Base-by-base conservation (phyloP, 345 rosid species). In the Toxicodendron radicans region DNA sequence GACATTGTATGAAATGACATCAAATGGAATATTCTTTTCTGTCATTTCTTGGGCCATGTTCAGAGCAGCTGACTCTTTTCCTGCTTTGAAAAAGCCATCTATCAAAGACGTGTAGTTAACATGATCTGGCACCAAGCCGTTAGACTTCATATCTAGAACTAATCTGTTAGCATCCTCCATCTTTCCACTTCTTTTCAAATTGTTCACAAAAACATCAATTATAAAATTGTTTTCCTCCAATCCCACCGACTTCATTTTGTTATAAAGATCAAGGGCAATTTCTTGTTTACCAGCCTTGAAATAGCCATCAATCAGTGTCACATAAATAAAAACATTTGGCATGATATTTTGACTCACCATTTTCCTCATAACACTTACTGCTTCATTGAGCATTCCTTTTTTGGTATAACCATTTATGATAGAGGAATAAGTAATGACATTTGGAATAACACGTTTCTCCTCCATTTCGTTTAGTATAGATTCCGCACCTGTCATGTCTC, bases 91-190 rank as follows among this genome's bases (percentile, higher is more conserved):
- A 83, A 88, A 87, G 58, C 89, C 92, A 82, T 95, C 99, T 89
- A 91, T 92, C 32, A 91, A 72, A 82, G 97, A 91, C 14, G 97
- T 95, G 84, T 91, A 95, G 81, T 90, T 92, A 75, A 92, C 86
- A 66, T 38, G 84, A 76, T 92, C 97, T 76, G 85, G 86, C 27
- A 66, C 76, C 82, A 92, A 59, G 54, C 94, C 97, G 62, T 66
- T 82, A 45, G 92, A 83, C 69, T 74, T 82, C 84, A 84, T 80
- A 78, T 83, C 86, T 78, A 81, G 64, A 68, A 81, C 77, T 58
- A 92, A 79, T 73, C 59, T 85, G 54, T 78, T 79, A 48, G 86
- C 85, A 79, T 90, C 91, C 73, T 87, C 82, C 81, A 82, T 85
- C 71, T 80, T 87, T 73, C 86, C 71, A 73, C 30, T 70, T 82